Evolutionary conservation across 2,329 filamentous ascomycete genomes (phyloP).

Genomic region (Neonectria sp.): DNA sequence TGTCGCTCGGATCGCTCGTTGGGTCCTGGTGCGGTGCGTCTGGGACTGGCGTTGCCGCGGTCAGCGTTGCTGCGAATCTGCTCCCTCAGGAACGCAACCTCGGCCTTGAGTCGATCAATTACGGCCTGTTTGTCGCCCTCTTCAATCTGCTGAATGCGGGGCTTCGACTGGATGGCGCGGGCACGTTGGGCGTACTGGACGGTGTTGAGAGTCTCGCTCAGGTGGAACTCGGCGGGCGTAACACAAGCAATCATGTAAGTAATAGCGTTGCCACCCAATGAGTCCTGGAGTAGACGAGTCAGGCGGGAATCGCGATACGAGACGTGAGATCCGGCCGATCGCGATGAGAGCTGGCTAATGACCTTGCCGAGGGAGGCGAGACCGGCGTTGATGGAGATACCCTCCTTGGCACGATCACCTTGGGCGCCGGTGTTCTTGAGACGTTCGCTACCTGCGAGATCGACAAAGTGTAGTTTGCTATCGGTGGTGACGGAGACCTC

Average conservation of each 20-base stretch:
- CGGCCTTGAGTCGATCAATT: slow-evolving; percentile 93
- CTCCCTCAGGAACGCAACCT: slow-evolving; percentile 93
- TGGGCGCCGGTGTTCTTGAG: slow-evolving; percentile 98
- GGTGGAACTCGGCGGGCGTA: slow-evolving; percentile 95
- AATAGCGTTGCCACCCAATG: slow-evolving; percentile 94
- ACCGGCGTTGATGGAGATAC: slow-evolving; percentile 98
- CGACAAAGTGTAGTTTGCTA: slow-evolving; percentile 98
- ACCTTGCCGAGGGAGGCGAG: slow-evolving; percentile 96
- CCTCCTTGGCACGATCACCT: slow-evolving; percentile 93
- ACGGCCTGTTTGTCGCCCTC: slow-evolving; percentile 94
- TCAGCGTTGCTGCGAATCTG: slow-evolving; percentile 87
- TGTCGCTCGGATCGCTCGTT: slow-evolving; percentile 83
- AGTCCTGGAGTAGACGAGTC: slow-evolving; percentile 95
- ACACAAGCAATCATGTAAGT: slow-evolving; percentile 99
- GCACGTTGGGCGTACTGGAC: slow-evolving; percentile 97
- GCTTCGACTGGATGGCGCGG: slow-evolving; percentile 96
- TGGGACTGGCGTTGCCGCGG: slow-evolving; percentile 68
- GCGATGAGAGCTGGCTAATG: slow-evolving; percentile 96
- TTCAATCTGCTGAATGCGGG: slow-evolving; percentile 93
- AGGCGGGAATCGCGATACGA: slow-evolving; percentile 99
- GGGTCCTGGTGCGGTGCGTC: slow-evolving; percentile 67
- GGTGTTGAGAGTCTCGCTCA: slow-evolving; percentile 97
- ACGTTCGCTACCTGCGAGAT: slow-evolving; percentile 95
- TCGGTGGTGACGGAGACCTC: slow-evolving; percentile 86
- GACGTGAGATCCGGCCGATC: slow-evolving; percentile 88